These are phyloP conservation scores for Puya raimondii DNA, from an alignment of 176 grass and related monocot genomes.

Conservation along the genomic window DNA sequence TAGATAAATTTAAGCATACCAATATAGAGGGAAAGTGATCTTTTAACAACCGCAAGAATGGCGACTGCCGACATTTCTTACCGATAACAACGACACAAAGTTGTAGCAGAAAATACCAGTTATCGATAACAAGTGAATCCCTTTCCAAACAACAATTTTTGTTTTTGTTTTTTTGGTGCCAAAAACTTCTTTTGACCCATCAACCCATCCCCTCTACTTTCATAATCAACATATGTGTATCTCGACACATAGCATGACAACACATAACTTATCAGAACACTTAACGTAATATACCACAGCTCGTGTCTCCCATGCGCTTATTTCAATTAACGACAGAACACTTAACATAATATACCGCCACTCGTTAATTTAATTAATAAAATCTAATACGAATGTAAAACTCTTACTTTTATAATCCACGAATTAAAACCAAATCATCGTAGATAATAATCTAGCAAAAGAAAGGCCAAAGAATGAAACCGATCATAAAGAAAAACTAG, in stretches of 20 bases:
- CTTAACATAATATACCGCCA: too few relatives aligned
- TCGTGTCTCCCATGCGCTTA: not conserved
- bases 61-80: conserved; percentile 38
- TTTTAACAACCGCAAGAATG: conserved; percentile 38
- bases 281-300: not conserved
- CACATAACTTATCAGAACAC: not conserved
- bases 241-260: not conserved
- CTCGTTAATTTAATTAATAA: too few relatives aligned
- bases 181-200: conserved; percentile 1
- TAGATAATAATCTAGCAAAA: not conserved
- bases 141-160: not conserved
- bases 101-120: conserved; percentile 51
- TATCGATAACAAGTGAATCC: conserved; percentile 20
- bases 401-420: not conserved
- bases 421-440: not conserved
- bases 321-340: not conserved
- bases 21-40: conserved; percentile 43
- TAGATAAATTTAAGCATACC: conserved; percentile 48
- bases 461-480: not conserved
- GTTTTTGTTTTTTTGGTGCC: not conserved
- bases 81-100: conserved; percentile 20
- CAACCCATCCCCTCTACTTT: conserved; percentile 3
- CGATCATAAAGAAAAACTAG: not conserved
- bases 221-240: too few relatives aligned
- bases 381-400: too few relatives aligned